Percentiles rank a stretch among this genome's conserved stretches.
phyloP scores from a whole-genome alignment of 2,329 filamentous ascomycete genomes.

The Stachybotrys elegans region DNA sequence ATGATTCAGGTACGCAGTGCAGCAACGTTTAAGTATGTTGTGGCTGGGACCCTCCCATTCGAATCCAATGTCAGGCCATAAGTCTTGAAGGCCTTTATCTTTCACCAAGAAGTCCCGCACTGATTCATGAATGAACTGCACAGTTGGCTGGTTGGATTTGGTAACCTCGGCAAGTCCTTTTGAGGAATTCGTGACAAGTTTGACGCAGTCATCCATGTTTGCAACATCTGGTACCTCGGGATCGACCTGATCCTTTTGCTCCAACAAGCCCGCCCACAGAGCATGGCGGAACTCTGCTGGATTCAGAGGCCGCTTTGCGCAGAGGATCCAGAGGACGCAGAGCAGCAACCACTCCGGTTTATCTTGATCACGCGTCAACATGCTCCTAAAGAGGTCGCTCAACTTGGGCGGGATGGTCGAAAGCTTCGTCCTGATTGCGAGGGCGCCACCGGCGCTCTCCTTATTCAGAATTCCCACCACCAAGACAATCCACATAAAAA shows the following conservation, averaged over 20 bases:
- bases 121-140: slow-evolving; percentile 52
- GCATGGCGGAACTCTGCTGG: slow-evolving; percentile 41
- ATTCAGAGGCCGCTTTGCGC: slow-evolving; percentile 35
- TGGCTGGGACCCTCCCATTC: slow-evolving; percentile 31
- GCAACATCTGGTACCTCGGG: slow-evolving; percentile 14
- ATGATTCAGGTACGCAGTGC: slow-evolving; percentile 31
- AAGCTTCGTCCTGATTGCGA: background rate
- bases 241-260: slow-evolving; percentile 12
- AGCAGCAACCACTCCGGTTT: slow-evolving; percentile 34
- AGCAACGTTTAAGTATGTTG: slow-evolving; percentile 38
- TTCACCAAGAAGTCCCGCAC: slow-evolving; percentile 41
- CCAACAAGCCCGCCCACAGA: slow-evolving; percentile 20
- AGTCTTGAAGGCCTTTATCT: slow-evolving; percentile 20
- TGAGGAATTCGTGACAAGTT: slow-evolving; percentile 35
- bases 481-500: slow-evolving; percentile 1
- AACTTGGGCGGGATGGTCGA: background rate
- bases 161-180: slow-evolving; percentile 46
- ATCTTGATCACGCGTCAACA: slow-evolving; percentile 39
- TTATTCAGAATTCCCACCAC: background rate
- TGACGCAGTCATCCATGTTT: background rate
- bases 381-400: slow-evolving; percentile 22
- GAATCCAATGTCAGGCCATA: slow-evolving; percentile 25
- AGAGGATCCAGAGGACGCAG: slow-evolving; percentile 49
- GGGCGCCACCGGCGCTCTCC: background rate
- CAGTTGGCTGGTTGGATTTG: slow-evolving; percentile 18